Percentiles rank a stretch among this genome's conserved stretches.
phyloP scores from a whole-genome alignment of 2,329 filamentous ascomycete genomes.

The Hymenoscyphus linearis region DNA sequence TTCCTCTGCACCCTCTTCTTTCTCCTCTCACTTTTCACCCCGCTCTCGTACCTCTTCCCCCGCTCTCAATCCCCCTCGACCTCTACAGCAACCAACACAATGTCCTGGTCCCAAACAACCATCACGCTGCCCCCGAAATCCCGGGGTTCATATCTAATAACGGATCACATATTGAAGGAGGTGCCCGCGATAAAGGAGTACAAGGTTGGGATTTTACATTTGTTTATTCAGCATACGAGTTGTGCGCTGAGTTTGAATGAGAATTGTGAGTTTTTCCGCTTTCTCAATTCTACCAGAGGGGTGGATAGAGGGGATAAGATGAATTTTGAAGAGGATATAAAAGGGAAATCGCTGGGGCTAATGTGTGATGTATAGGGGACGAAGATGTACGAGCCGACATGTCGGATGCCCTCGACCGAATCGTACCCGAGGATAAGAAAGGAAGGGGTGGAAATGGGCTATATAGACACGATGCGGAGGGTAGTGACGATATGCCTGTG shows the following conservation, averaged over 20 bases:
- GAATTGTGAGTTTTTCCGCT: slow-evolving; percentile 50
- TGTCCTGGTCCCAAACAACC: slow-evolving; percentile 80
- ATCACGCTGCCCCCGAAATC: slow-evolving; percentile 71
- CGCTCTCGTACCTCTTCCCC: slow-evolving; percentile 44
- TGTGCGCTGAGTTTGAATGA: slow-evolving; percentile 91
- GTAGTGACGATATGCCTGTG: slow-evolving; percentile 92
- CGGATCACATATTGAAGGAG: slow-evolving; percentile 62
- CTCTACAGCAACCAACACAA: slow-evolving; percentile 30
- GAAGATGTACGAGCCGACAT: slow-evolving; percentile 79
- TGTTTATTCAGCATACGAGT: slow-evolving; percentile 94
- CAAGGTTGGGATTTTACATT: slow-evolving; percentile 78
- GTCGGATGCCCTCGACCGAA: slow-evolving; percentile 86
- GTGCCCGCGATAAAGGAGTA: slow-evolving; percentile 78
- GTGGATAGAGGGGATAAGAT: no score
- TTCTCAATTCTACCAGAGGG: no score
- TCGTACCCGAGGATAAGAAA: slow-evolving; percentile 76
- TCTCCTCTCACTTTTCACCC: slow-evolving; percentile 47
- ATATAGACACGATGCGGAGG: slow-evolving; percentile 85
- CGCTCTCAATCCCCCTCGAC: slow-evolving; percentile 12
- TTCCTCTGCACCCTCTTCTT: slow-evolving; percentile 44
- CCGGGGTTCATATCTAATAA: slow-evolving; percentile 86
- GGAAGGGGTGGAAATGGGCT: slow-evolving; percentile 56
- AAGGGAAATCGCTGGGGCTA: no score
- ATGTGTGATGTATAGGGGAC: slow-evolving; percentile 38
- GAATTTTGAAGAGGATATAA: no score